Evolutionary conservation across 1,139 yeast genomes (phyloP).

Genomic region (Geotrichum carabidarum): DNA sequence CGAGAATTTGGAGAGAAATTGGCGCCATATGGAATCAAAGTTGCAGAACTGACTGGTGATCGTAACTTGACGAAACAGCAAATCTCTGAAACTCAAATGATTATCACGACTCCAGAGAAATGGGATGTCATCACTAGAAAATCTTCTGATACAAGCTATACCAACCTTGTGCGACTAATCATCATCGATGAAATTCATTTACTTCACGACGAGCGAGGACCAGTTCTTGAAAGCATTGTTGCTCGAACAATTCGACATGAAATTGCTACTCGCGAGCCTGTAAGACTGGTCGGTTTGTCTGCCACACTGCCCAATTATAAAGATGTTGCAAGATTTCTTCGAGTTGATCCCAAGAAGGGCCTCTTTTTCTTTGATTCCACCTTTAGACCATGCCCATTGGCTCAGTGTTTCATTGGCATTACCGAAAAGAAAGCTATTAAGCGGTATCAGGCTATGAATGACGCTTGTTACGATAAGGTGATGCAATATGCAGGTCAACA

Average conservation of each 20-base stretch:
- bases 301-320: constrained; percentile 89
- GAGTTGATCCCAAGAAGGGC: constrained; percentile 56
- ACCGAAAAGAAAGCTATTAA: constrained; percentile 81
- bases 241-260: constrained; percentile 59
- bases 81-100: constrained; percentile 69
- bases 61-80: constrained; percentile 72
- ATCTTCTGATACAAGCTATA: constrained; percentile 56
- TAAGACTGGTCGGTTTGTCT: constrained; percentile 78
- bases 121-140: constrained; percentile 96
- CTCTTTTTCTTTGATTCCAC: constrained; percentile 76
- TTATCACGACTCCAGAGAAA: constrained; percentile 92
- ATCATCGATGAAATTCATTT: constrained; percentile 92
- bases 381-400: constrained; percentile 87
- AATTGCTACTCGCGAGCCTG: constrained; percentile 45
- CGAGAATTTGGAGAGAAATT: constrained; percentile 75
- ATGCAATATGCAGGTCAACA: constrained; percentile 61
- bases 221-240: constrained; percentile 84
- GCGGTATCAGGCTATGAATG: constrained; percentile 77
- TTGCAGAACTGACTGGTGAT: constrained; percentile 90
- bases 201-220: constrained; percentile 92
- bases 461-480: constrained; percentile 82
- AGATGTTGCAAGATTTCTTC: constrained; percentile 79
- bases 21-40: constrained; percentile 61
- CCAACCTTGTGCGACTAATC: constrained; percentile 61
- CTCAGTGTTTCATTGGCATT: constrained; percentile 82